These are phyloP conservation scores for Niebla homalea DNA, from an alignment of 495 filamentous ascomycete genomes.

Conservation along the genomic window DNA sequence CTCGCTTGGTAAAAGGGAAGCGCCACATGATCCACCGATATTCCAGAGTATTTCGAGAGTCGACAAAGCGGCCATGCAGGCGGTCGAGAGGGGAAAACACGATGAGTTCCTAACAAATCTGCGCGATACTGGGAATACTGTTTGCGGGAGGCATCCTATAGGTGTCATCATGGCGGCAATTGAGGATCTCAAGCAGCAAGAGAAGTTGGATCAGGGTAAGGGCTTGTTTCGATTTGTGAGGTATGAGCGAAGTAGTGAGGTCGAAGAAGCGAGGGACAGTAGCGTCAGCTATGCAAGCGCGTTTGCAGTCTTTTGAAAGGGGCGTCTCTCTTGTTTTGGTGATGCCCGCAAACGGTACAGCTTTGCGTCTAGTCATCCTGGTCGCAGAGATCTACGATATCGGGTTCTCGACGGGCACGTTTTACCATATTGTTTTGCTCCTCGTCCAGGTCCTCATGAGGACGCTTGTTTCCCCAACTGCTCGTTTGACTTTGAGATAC, in stretches of 20 bases:
- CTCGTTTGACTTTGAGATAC: too few relatives aligned
- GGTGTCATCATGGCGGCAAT: conserved; percentile 84
- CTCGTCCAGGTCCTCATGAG: neutral
- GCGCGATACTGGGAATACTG: conserved; percentile 69
- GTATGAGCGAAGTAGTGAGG: conserved; percentile 82
- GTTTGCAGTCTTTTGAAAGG: conserved; percentile 42
- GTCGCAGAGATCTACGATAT: too few relatives aligned
- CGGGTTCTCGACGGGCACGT: too few relatives aligned
- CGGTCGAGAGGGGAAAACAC: conserved; percentile 63
- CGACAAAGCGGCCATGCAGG: conserved; percentile 70
- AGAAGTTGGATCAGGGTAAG: conserved; percentile 27
- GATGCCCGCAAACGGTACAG: too few relatives aligned
- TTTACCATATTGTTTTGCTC: too few relatives aligned
- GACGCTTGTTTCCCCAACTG: too few relatives aligned
- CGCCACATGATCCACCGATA: conserved; percentile 44
- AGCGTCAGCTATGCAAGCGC: conserved; percentile 92
- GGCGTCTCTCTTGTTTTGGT: too few relatives aligned
- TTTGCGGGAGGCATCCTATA: conserved; percentile 93
- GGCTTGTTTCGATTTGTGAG: conserved; percentile 71
- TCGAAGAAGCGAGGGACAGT: conserved; percentile 56
- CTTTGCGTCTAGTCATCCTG: too few relatives aligned
- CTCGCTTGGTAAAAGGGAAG: conserved; percentile 20
- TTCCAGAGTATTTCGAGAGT: conserved; percentile 76
- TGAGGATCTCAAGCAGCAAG: conserved; percentile 39
- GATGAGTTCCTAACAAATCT: conserved; percentile 54